These are phyloP conservation scores for Cercospora zeina DNA, from an alignment of 2,329 filamentous ascomycete genomes.

Conservation along the genomic window DNA sequence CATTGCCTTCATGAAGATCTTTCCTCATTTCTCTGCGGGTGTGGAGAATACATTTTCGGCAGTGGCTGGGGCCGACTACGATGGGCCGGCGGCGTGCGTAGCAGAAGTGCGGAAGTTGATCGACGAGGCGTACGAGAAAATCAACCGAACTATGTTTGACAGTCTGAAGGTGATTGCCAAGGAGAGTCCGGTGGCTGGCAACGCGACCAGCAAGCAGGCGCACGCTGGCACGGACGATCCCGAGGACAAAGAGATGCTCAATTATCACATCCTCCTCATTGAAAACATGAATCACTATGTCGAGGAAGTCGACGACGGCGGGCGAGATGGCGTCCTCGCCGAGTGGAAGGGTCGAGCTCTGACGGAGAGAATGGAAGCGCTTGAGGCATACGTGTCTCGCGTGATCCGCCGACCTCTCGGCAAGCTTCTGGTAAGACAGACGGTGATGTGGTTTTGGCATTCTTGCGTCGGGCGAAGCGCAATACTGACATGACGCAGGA, in stretches of 20 bases:
- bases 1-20: constrained; percentile 90
- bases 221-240: constrained; percentile 55
- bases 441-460: too few species aligned
- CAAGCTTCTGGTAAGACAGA: constrained; percentile 70
- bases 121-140: constrained; percentile 81
- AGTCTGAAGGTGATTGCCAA: constrained; percentile 92
- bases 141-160: constrained; percentile 96
- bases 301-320: constrained; percentile 74
- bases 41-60: constrained; percentile 77
- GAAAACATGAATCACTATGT: constrained; percentile 99
- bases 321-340: constrained; percentile 70
- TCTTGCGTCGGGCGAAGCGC: not conserved
- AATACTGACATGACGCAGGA: constrained; percentile 52
- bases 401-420: constrained; percentile 87
- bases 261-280: constrained; percentile 95
- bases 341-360: constrained; percentile 79
- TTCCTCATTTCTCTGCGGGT: constrained; percentile 79
- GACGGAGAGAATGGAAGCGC: constrained; percentile 79
- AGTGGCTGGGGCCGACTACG: constrained; percentile 46
- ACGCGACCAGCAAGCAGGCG: constrained; percentile 54
- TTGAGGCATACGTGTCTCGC: constrained; percentile 80
- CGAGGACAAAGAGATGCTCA: constrained; percentile 94
- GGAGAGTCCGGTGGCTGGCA: constrained; percentile 55
- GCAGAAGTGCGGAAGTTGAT: constrained; percentile 70
- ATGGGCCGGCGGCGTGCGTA: constrained; percentile 53